A percentile compares a stretch with the other conserved stretches of the same genome.
phyloP scores from a whole-genome alignment of 768 basidiomycete genomes.

The Suillus occidentalis region DNA sequence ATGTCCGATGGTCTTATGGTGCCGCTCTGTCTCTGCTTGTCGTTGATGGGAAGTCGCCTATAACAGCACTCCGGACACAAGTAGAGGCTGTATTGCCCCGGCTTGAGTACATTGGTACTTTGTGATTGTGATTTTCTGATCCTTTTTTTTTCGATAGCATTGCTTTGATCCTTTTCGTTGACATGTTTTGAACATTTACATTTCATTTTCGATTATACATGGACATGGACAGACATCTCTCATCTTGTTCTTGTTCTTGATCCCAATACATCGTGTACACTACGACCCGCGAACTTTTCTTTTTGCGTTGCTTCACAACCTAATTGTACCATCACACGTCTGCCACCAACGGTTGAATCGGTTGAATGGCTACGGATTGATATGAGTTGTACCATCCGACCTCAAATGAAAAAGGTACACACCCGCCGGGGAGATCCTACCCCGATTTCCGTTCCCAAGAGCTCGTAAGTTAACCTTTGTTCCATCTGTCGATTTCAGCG shows the following conservation, averaged over 20 bases:
- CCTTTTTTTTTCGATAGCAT: too few species aligned
- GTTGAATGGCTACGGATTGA: too few species aligned
- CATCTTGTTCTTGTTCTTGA: not conserved
- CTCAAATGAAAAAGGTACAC: conserved; percentile 4
- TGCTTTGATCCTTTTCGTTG: too few species aligned
- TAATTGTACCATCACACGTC: not conserved
- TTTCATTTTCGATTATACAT: too few species aligned
- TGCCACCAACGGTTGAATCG: not conserved
- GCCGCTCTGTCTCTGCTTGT: not conserved
- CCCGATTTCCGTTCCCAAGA: conserved; percentile 13
- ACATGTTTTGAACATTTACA: not conserved
- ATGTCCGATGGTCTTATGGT: too few species aligned
- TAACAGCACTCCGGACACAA: conserved; percentile 22
- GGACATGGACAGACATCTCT: not conserved
- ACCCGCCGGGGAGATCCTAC: conserved; percentile 27
- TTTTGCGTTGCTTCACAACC: not conserved
- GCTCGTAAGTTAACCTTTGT: conserved; percentile 15
- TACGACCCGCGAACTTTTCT: not conserved
- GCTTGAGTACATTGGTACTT: too few species aligned
- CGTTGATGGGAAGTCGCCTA: not conserved
- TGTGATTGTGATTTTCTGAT: not conserved
- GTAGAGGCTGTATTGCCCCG: conserved; percentile 27
- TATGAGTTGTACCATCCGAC: not conserved
- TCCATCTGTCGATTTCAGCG: conserved; percentile 24
- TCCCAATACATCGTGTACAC: not conserved